Base-by-base conservation (phyloP, 441 rosid species). In the Theobroma grandiflorum region DNA sequence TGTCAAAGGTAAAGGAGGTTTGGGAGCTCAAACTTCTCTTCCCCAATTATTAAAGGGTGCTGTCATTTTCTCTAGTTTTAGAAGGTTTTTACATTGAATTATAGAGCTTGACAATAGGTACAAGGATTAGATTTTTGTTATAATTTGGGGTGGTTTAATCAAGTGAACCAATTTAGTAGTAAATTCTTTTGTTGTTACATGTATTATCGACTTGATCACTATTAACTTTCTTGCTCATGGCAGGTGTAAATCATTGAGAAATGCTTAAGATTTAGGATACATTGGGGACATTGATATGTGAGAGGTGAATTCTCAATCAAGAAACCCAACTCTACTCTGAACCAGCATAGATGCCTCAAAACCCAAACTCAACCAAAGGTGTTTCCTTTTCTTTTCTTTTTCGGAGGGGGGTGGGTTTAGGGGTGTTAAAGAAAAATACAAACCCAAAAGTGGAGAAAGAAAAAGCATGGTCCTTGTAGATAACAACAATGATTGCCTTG, bases 401-500 rank as follows among this genome's bases (percentile, higher is more conserved):
- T 26, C 1, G 31, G 31, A 1, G 1, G 31, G 31, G 31, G 31
- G 31, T 0, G 31, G 31, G 31, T 0, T 0, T 0, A 26, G 31
- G 31, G 31, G 31, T 26, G 31, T 0, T 26, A 26, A 10, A 20
- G 15, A 58, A 49, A 49, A n/a, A 5, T 18, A 64, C 35, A 26
- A 75, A 45, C 26, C 20, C 1, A 42, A 31, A 7, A 40, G 22
- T 64, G 70, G 50, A n/a, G 52, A 55, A 55, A 50, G 14, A 8
- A 53, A 73, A 57, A 15, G 66, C 40, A 1, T 74, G 65, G 40
- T 37, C 57, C 37, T 50, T 37, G 50, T 35, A 38, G 79, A 76
- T 33, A 64, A 68, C 35, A 68, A 8, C 53, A 68, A 76, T 76
- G 72, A 76, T 76, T 76, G 61, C 52, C 33, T 65, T 64, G 79